Percentiles rank a stretch among this genome's conserved stretches.
These are phyloP conservation scores for Nakataea oryzae DNA, from an alignment of 2,329 filamentous ascomycete species.

Conservation along the genomic window DNA sequence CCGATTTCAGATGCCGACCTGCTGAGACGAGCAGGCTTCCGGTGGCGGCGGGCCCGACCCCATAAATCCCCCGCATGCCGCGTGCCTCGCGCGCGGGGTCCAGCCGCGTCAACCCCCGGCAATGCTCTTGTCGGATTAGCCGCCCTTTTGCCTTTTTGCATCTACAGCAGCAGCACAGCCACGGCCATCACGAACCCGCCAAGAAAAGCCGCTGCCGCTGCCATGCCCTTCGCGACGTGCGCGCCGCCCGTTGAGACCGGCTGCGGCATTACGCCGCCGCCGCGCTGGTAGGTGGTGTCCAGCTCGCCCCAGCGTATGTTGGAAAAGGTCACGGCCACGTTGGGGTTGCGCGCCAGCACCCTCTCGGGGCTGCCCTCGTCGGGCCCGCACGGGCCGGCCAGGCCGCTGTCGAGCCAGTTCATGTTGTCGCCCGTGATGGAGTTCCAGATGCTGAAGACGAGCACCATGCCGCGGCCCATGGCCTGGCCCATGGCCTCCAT, in stretches of 20 bases:
- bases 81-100: too few relatives aligned
- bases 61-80: too few relatives aligned
- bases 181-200: too few relatives aligned
- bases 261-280: background rate
- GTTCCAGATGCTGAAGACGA: constrained; percentile 46
- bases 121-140: too few relatives aligned
- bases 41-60: too few relatives aligned
- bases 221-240: too few relatives aligned
- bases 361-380: constrained; percentile 40
- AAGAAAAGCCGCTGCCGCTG: too few relatives aligned
- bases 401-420: constrained; percentile 44
- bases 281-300: constrained; percentile 9
- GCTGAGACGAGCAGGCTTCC: too few relatives aligned
- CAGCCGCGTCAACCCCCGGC: too few relatives aligned
- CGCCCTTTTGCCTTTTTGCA: too few relatives aligned
- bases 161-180: too few relatives aligned
- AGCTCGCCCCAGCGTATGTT: constrained; percentile 48
- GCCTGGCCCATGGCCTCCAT: constrained; percentile 20
- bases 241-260: background rate
- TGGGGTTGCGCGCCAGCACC: constrained; percentile 31
- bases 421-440: constrained; percentile 36
- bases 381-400: constrained; percentile 40
- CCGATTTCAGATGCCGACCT: too few relatives aligned
- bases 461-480: constrained; percentile 38
- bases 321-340: constrained; percentile 40